Base-by-base conservation (phyloP, 2,329 filamentous ascomycete genomes). In the Fusarium illudens region DNA sequence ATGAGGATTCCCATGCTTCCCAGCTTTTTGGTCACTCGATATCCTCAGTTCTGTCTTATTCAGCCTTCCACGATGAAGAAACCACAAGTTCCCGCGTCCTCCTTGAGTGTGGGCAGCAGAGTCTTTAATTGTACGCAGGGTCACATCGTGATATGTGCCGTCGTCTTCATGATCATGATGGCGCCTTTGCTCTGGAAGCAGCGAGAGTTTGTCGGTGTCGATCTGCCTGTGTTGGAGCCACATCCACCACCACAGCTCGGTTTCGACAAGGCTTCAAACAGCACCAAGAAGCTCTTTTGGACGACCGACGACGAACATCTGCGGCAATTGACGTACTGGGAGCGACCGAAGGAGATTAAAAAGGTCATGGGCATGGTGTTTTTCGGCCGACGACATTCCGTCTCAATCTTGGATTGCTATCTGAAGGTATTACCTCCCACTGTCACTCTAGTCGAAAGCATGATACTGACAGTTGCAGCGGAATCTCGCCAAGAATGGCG, bases 351-450 rank as follows among this genome's bases (percentile, higher is more conserved):
- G 2, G 36, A 64, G 11, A 56, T 74, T 9, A 58, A 58, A 3
- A 80, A 78, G 65, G 73, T 84, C n/a, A 77, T 83, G 60, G 82
- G 76, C 15, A 75, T 84, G 58, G 80, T 84, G 1, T 84, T 84
- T 59, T 84, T 78, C 62, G 83, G 82, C 19, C 78, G 82, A 15
- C 79, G 78, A 51, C 74, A 77, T 58, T 79, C 79, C 10, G 80
- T 84, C 22, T 79, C 82, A 30, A 79, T 84, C 27, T 68, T 84
- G 37, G 82, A 83, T 62, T 84, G 83, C 61, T 84, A 84, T 62
- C 70, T 82, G 33, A 78, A 80, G 76, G 77, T 80, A 70, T 22
- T 13, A 1, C 22, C 4, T n/a, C 6, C 15, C 30, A 15, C 12
- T 2, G 39, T 6, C 27, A 20, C 13, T 3, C 10, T 4, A 6